A percentile compares a stretch with the other conserved stretches of the same genome.
Conservation (phyloP, 345 rosid genomes). For the Euclidium syriacum region DNA sequence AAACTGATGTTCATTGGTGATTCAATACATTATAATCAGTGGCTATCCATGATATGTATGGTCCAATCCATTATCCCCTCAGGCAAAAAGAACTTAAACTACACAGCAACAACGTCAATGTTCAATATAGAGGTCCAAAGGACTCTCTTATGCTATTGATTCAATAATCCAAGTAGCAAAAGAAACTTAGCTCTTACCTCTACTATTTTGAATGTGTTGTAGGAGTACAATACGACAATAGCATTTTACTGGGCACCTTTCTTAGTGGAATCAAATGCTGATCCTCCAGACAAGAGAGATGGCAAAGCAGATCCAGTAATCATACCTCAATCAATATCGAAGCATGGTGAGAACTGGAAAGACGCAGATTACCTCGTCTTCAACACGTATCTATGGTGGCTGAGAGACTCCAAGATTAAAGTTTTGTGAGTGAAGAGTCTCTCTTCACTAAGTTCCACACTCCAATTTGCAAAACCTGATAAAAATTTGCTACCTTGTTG, state of each 20-base stretch:
- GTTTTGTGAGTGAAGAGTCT: constrained; percentile 43
- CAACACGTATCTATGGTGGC: constrained; percentile 72
- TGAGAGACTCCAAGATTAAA: constrained; percentile 39
- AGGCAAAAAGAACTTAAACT: constrained; percentile 36
- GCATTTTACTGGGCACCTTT: constrained; percentile 72
- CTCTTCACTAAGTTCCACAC: constrained; percentile 9
- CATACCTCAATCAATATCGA: constrained; percentile 50
- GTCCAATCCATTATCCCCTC: constrained; percentile 43
- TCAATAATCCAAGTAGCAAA: neutral
- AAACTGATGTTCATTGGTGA: constrained; percentile 70
- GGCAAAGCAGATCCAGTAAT: constrained; percentile 39
- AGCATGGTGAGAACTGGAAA: constrained; percentile 55
- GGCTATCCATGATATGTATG: constrained; percentile 67
- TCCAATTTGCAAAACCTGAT: neutral
- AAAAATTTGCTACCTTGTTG: neutral
- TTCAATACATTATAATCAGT: constrained; percentile 54
- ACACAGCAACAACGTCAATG: constrained; percentile 29
- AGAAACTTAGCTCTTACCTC: neutral
- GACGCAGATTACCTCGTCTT: constrained; percentile 47
- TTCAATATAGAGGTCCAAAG: constrained; percentile 49
- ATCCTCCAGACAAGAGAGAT: constrained; percentile 45
- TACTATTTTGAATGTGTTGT: constrained; percentile 1
- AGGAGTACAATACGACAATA: constrained; percentile 57
- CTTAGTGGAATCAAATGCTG: constrained; percentile 58
- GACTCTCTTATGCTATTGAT: too few relatives aligned